Base-by-base conservation (phyloP, 805 yeast genomes). In the Wickerhamiella domercqiae region DNA sequence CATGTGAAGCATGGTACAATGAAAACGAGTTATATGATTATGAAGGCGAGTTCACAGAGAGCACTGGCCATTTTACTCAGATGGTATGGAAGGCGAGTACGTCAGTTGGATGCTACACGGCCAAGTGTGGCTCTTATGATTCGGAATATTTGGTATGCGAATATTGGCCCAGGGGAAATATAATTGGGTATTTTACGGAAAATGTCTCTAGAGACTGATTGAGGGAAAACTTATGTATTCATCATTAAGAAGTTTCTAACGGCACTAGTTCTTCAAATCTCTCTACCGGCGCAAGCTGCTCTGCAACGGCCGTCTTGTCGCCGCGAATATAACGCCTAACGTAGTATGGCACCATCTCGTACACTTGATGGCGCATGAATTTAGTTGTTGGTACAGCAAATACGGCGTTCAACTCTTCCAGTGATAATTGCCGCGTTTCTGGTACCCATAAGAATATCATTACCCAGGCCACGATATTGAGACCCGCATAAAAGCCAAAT, bases 401-500 rank as follows among this genome's bases (percentile, higher is more conserved):
- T 14, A 78, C 78, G 36, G 72, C 75, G 52, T 78, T 86, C 52
- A 78, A 64, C 55, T 78, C 83, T 56, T 78, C 87, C 49, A 78
- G 67, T 0, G 84, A 74, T 44, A 73, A 66, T 20, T 71, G 72
- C 58, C 70, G 71, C 2, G 84, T 77, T 52, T 77, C 84, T 3
- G 83, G 78, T 19, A 61, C 54, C 59, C 57, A 60, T 35, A 59
- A 53, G 44, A 64, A 63, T 17, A 70, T 68, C 41, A 77, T 61
- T 54, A 76, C 63, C 68, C 78, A 75, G 34, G 80, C 66, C 4
- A 78, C 81, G 49, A 80, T 47, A 55, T 81, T 80, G 84, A 87
- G 79, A n/a, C 77, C 93, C 2, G 90, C 93, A 52, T 80, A 81
- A 68, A 74, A 81, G 9, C 90, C 84, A 53, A 79, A 81, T 2